phyloP scores from a whole-genome alignment of 1,284 basidiomycete species.

The Rhodotorula sp. region DNA sequence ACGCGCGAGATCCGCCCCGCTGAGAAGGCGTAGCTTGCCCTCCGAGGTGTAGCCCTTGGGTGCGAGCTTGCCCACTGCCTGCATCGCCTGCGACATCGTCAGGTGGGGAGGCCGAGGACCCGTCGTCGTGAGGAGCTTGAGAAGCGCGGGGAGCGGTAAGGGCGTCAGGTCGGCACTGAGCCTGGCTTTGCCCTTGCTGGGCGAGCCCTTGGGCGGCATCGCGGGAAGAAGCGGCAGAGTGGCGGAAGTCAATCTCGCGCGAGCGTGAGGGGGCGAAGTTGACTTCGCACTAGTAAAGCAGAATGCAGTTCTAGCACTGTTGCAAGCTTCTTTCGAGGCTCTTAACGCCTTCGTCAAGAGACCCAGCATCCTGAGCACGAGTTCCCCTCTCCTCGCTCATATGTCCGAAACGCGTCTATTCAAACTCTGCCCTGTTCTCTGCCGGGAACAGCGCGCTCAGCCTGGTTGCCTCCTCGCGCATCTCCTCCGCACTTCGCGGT shows the following conservation, averaged over 20 bases:
- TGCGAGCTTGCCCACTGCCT: slow-evolving; percentile 73
- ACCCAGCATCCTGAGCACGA: background rate
- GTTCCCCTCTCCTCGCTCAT: background rate
- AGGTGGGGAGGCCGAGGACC: slow-evolving; percentile 50
- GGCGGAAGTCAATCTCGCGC: background rate
- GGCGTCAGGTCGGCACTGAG: slow-evolving; percentile 11
- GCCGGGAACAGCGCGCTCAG: slow-evolving; percentile 49
- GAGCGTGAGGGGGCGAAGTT: background rate
- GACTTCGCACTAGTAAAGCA: background rate
- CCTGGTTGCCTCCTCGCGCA: slow-evolving; percentile 74
- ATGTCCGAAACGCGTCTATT: background rate
- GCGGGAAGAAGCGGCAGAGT: background rate
- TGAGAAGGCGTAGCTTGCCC: slow-evolving; percentile 36
- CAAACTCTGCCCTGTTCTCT: slow-evolving; percentile 20
- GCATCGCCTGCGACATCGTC: slow-evolving; percentile 72
- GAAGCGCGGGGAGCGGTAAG: slow-evolving; percentile 29
- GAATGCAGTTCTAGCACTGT: too few relatives aligned
- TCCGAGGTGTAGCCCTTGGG: slow-evolving; percentile 46
- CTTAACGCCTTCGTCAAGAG: too few relatives aligned
- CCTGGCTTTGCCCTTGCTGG: slow-evolving; percentile 9
- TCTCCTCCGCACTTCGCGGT: slow-evolving; percentile 68
- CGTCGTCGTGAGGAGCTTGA: slow-evolving; percentile 32
- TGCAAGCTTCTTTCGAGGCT: too few relatives aligned
- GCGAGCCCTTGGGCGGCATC: slow-evolving; percentile 4
- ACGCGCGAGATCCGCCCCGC: slow-evolving; percentile 24